Base-by-base conservation (phyloP, 2,329 filamentous ascomycete species). In the Sporothrix euskadiensis region DNA sequence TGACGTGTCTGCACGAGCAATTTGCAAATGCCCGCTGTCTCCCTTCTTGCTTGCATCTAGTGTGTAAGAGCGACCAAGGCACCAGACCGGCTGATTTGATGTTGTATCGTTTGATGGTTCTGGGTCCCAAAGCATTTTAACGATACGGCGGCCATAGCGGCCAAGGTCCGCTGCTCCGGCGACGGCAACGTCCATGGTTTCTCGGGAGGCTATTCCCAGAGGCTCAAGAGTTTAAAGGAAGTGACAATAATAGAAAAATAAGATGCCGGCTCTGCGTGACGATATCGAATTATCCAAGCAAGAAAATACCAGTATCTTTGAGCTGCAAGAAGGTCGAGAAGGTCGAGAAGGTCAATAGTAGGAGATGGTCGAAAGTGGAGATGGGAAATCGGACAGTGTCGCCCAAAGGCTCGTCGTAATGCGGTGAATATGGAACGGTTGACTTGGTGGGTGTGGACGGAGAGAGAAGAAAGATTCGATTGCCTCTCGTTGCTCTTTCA, bases 91-190 rank as follows among this genome's bases (percentile, higher is more conserved):
- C 47, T 88, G 86, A 75, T 90, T 86, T 52, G 87, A 86, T 74
- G 83, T 81, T 73, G 90, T 85, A 80, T 97, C 90, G 83, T 98
- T 97, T 75, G 88, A 89, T 6, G 94, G 94, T 76, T 94, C 90
- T 0, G 94, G 94, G 78, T 98, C 94, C 91, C 94, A 97, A 79
- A 98, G 91, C 83, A 93, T 94, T 83, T 95, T 92, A 74, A 98
- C 91, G 78, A 98, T 90, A 76, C 92, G 92, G 82, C 93, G 92
- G 80, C 91, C 90, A 75, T 87, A 87, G 77, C 92, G 91, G 77
- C 92, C 89, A 74, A 97, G 84, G 79, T 97, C 93, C 73, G 92
- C 88, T 12, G 81, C 90, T 69, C 81, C 80, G 49, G 84, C 83
- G 75, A 85, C 81, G 16, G 81, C 80, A 35, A 78, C 78, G 73